phyloP scores from a whole-genome alignment of 2,329 filamentous ascomycete species.

The Scleromitrula shiraiana region DNA sequence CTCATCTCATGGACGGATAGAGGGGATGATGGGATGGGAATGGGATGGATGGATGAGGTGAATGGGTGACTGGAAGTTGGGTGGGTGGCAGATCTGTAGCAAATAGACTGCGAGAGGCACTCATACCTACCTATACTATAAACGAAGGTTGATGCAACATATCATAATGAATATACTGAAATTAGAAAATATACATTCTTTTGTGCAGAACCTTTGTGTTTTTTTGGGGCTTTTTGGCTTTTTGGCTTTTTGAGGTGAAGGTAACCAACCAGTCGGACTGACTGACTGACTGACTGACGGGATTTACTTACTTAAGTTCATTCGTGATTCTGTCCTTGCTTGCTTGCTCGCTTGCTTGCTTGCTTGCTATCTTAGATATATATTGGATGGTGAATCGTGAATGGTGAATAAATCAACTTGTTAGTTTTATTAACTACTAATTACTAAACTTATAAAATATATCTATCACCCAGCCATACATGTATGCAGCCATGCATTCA shows the following conservation, averaged over 20 bases:
- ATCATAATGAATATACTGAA: conserved; percentile 14
- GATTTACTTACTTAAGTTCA: no score
- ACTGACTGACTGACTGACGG: not conserved
- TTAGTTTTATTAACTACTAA: not conserved
- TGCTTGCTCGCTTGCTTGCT: no score
- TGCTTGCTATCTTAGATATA: no score
- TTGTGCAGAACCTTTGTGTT: not conserved
- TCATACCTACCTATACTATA: conserved; percentile 10
- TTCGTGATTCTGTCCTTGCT: no score
- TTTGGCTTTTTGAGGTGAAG: no score
- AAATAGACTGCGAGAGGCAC: conserved; percentile 7
- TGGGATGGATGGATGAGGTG: not conserved
- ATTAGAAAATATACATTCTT: conserved; percentile 8
- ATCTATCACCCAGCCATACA: not conserved
- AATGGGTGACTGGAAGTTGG: not conserved
- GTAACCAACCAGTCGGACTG: no score
- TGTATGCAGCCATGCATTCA: not conserved
- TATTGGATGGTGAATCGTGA: not conserved
- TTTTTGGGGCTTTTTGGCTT: not conserved
- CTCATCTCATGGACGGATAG: not conserved
- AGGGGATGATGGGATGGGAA: not conserved
- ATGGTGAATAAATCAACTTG: not conserved
- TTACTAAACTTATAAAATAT: not conserved
- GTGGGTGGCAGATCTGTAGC: conserved; percentile 9
- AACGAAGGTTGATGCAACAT: conserved; percentile 7